Evolutionary conservation across 208 protist species (phyloP).

Genomic region (Phytomonas serpens): DNA sequence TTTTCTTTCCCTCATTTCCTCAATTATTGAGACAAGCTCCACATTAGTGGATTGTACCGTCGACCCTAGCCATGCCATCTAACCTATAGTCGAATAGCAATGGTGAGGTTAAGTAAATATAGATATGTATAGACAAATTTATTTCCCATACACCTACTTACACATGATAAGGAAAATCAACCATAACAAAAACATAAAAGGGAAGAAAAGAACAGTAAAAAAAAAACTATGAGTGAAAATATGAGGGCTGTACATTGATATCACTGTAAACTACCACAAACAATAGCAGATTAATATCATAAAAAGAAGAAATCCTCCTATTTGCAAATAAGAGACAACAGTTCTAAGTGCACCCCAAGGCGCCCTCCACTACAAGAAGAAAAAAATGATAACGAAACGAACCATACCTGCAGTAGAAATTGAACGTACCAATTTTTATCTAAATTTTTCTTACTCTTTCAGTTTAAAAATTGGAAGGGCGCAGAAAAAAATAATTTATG

Average conservation of each 20-base stretch:
- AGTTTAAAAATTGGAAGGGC: not conserved
- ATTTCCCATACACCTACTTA: not conserved
- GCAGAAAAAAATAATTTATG: conserved; percentile 4
- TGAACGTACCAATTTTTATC: not conserved
- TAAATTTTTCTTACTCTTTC: not conserved
- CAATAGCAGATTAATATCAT: conserved; percentile 1
- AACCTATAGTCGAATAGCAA: conserved; percentile 9
- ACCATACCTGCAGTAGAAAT: conserved; percentile 11
- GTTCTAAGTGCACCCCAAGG: not conserved
- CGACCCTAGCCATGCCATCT: conserved; percentile 76
- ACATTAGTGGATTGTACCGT: conserved; percentile 78
- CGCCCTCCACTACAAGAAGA: not conserved
- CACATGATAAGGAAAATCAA: not conserved
- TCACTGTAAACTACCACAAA: not conserved
- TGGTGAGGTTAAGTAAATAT: not conserved
- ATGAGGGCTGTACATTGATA: not conserved
- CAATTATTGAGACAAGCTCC: conserved; percentile 85
- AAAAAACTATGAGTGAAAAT: conserved; percentile 7
- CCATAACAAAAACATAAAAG: not conserved
- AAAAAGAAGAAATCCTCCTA: conserved; percentile 1
- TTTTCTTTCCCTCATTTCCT: conserved; percentile 81
- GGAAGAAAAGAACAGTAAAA: conserved; percentile 1
- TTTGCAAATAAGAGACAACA: conserved; percentile 1
- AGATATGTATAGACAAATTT: not conserved
- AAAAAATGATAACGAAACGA: not conserved